Evolutionary conservation across 192 early-diverging fungal genomes (phyloP), one percentile per base, ranked within the genome.

Genomic region (Coemansia sp.): DNA sequence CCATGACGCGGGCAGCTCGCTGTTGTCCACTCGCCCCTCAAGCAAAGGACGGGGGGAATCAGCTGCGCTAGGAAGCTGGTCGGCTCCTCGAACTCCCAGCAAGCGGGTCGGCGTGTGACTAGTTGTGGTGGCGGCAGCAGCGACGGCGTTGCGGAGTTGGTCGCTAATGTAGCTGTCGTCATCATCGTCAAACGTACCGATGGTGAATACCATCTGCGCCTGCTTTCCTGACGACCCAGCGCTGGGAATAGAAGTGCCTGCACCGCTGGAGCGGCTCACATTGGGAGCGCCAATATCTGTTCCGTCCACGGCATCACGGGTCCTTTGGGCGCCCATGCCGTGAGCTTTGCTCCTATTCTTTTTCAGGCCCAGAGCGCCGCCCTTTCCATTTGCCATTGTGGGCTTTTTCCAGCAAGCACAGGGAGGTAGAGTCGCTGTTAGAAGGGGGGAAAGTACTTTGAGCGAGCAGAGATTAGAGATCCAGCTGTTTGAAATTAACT

Each of bases 101-200:
- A 58, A 36, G 34, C 20, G 56, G 7, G 56, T 8, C 20, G 35
- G 56, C 34, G 12, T 21, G n/a, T 58, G 35, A 13, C 34, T 58
- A 31, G 6, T 8, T 5, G 56, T 20, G 48, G 5, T 23, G 20
- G 8, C 56, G 8, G 34, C 45, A 23, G 28, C 38, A 6, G 8
- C 56, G 8, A 21, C 45, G 14, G 28, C 38, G n/a, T 37, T 60
- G 34, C 28, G 55, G 16, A 38, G 37, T 3, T 36, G 59, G 59
- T 59, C 37, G 36, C 23, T 47, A 61, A 61, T 69, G 35, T 69
- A 52, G 42, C 35, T 59, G 38, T 64, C 72, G n/a, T 75, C 72
- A 21, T 75, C 63, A 3, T 80, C 77, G 21, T 80, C 77, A 69
- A 80, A 80, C 3, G 77, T 80, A 12, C 77, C 77, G 7, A 80